Evolutionary conservation across 2,329 filamentous ascomycete species (phyloP), one percentile per base, ranked within the genome.

Genomic region (Hymenoscyphus infarciens): DNA sequence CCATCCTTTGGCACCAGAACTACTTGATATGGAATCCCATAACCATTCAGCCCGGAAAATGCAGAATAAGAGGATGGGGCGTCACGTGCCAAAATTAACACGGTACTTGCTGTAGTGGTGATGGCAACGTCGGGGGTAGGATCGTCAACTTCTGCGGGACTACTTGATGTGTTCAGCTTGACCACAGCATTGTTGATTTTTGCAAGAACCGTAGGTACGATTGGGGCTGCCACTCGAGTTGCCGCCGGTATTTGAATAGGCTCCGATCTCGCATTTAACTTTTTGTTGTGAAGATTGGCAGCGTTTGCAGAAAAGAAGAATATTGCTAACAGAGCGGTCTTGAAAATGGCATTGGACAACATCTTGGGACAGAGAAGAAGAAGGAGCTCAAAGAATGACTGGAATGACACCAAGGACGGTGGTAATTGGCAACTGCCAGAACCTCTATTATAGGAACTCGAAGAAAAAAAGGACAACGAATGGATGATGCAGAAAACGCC

Each of bases 21-120:
- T 5, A 80, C 77, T 67, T 85, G 76, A 68, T 79, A 87, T 1
- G 84, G 83, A 65, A 87, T 87, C 35, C 83, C 84, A 68, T 87
- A 87, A 62, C 78, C 83, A 69, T 83, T 81, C 8, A 87, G 78
- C 27, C 84, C 84, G 13, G 79, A 80, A 39, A 78, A 79, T 13
- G 80, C 81, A 31, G 80, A 79, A 19, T 74, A 74, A 8, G 81
- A 81, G 1, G 81, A 77, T 27, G 75, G 74, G 42, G 77, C 67
- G 69, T 86, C 83, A 66, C 79, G 77, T 49, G 82, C 83, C 66
- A 87, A 77, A 57, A 87, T 76, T 54, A 87, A 75, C 61, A 87
- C 79, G 33, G 82, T 85, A 74, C 64, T 80, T 13, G 54, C 35
- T 5, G 61, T 63, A 29, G 57, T 65, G 5, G 62, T 59, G 10